Percentiles rank a stretch among this genome's conserved stretches.
Conservation (phyloP, 2,329 filamentous ascomycete genomes). For the Fusarium continuum region DNA sequence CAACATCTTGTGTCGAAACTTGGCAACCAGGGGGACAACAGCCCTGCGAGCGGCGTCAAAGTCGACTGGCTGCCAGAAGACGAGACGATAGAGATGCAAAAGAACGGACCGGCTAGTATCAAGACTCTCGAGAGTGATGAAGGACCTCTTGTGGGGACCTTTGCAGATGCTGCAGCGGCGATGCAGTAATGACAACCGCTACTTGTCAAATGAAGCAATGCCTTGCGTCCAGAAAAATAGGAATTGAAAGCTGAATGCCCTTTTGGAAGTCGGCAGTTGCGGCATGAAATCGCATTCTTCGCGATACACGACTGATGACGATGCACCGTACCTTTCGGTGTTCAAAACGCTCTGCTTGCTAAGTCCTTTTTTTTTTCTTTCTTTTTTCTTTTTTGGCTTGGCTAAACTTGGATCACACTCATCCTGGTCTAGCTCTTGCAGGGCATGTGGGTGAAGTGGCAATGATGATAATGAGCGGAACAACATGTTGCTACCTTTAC, state of each 20-base stretch:
- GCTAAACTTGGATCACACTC: constrained; percentile 1
- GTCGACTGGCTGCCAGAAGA: constrained; percentile 67
- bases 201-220: background rate
- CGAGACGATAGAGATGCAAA: constrained; percentile 57
- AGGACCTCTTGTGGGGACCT: constrained; percentile 65
- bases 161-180: constrained; percentile 66
- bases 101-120: constrained; percentile 47
- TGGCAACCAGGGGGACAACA: constrained; percentile 56
- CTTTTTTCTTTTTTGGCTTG: background rate
- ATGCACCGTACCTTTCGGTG: constrained; percentile 17
- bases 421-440: constrained; percentile 3
- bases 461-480: constrained; percentile 28
- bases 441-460: constrained; percentile 16
- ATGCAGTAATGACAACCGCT: constrained; percentile 49
- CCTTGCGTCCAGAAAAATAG: background rate
- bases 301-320: constrained; percentile 7
- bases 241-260: background rate
- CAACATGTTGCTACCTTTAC: constrained; percentile 3
- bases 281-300: background rate
- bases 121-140: constrained; percentile 49
- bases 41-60: constrained; percentile 53
- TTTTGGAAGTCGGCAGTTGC: constrained; percentile 10
- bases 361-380: background rate
- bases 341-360: constrained; percentile 7
- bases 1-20: constrained; percentile 70